These are phyloP conservation scores for Candida boidinii DNA, from an alignment of 805 yeast species.

Conservation along the genomic window DNA sequence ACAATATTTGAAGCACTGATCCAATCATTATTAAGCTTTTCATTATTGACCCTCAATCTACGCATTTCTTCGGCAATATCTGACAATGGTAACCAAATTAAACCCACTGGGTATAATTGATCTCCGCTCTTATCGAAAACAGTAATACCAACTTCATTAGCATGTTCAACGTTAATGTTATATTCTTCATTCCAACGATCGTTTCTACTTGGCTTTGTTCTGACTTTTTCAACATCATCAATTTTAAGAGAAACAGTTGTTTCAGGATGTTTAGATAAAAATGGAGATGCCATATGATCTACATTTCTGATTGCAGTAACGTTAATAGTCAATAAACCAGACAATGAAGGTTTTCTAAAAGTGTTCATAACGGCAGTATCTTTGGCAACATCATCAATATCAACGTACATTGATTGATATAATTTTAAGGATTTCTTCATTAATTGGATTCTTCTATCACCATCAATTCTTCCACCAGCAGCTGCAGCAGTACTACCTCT, in stretches of 20 bases:
- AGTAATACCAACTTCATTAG: slow-evolving; percentile 84
- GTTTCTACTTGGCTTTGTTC: slow-evolving; percentile 63
- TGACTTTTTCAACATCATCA: slow-evolving; percentile 80
- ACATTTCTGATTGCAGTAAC: slow-evolving; percentile 77
- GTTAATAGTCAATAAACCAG: slow-evolving; percentile 72
- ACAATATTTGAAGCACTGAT: slow-evolving; percentile 61
- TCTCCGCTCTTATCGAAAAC: slow-evolving; percentile 75
- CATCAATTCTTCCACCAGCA: slow-evolving; percentile 76
- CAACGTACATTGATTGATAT: slow-evolving; percentile 82
- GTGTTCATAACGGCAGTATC: slow-evolving; percentile 61
- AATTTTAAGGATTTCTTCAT: slow-evolving; percentile 77
- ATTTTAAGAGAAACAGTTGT: slow-evolving; percentile 69
- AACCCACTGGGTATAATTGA: slow-evolving; percentile 75
- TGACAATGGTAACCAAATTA: slow-evolving; percentile 82
- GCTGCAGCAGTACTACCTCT: slow-evolving; percentile 76
- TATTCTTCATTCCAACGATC: slow-evolving; percentile 84
- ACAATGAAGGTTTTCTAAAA: slow-evolving; percentile 72
- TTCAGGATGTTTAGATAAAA: slow-evolving; percentile 73
- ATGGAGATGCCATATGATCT: slow-evolving; percentile 83
- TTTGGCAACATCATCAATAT: slow-evolving; percentile 55
- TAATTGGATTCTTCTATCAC: slow-evolving; percentile 76
- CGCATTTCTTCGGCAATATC: slow-evolving; percentile 94
- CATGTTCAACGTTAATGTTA: slow-evolving; percentile 74
- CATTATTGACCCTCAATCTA: slow-evolving; percentile 74
- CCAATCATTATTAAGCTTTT: slow-evolving; percentile 75